Base-by-base conservation (phyloP, 2,329 filamentous ascomycete species). In the Trichocomaceae sp. region DNA sequence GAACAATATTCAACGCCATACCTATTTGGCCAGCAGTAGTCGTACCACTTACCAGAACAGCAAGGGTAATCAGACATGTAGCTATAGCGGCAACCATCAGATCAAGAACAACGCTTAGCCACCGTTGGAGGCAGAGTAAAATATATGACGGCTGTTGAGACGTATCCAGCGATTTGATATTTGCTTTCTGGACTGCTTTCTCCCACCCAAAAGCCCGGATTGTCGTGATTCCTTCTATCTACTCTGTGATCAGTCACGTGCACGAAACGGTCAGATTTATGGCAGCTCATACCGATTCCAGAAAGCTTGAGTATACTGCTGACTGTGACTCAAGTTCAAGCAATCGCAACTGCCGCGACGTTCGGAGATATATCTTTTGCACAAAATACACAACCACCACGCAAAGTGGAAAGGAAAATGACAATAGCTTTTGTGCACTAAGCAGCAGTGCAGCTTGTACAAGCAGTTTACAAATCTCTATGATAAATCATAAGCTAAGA, bases 241-340 rank as follows among this genome's bases (percentile, higher is more conserved):
- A 29, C 10, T 5, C 26, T 29, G 26, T 29, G 26, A 8, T 29
- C 26, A 29, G 26, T 8, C 7, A 29, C 3, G 23, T n/a, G n/a
- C n/a, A 29, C 8, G 26, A 29, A 5, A 29, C 26, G 26, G 7
- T 29, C 26, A 29, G 7, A 29, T 29, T n/a, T n/a, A n/a, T n/a
- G n/a, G n/a, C n/a, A n/a, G n/a, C n/a, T n/a, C n/a, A n/a, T 29
- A 29, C 26, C 10, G 75, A 76, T 54, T 80, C 77, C 17, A 76
- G 64, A 57, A 79, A 80, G 52, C 79, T 65, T 47, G 66, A 75
- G 68, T 78, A 79, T 0, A 81, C 64, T 0, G 77, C 78, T 2
- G 73, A 74, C 58, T 81, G 80, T 1, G 75, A 72, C 60, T 82
- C 80, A 0, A 83, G 69, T 47, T 82, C 79, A 1, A 83, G 62